A percentile compares a stretch with the other conserved stretches of the same genome.
phyloP scores from a whole-genome alignment of 1,284 basidiomycete genomes.

The Macrocystidia cucumis region DNA sequence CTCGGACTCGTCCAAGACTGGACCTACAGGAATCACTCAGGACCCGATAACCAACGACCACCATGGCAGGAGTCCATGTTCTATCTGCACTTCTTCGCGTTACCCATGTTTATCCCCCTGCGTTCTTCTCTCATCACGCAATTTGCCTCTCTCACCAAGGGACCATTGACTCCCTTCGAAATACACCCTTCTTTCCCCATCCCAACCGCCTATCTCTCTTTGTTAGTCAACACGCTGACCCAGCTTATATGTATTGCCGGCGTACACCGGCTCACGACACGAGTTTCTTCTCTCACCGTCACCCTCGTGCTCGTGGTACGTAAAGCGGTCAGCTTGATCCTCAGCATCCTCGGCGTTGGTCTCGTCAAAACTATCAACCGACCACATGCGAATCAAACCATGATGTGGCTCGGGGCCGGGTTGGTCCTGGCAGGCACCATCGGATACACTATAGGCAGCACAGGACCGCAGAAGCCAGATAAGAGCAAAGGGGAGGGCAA shows the following conservation, averaged over 20 bases:
- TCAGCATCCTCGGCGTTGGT: constrained; percentile 48
- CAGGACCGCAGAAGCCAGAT: constrained; percentile 12
- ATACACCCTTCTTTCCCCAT: constrained; percentile 23
- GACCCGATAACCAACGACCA: constrained; percentile 16
- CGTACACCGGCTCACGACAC: constrained; percentile 79
- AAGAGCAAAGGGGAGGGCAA: constrained; percentile 18
- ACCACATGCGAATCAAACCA: constrained; percentile 24
- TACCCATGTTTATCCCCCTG: constrained; percentile 66
- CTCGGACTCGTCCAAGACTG: constrained; percentile 86
- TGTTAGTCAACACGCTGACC: constrained; percentile 76
- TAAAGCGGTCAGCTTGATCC: constrained; percentile 79
- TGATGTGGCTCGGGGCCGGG: constrained; percentile 61
- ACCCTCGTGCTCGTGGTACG: constrained; percentile 86
- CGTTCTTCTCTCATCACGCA: constrained; percentile 45
- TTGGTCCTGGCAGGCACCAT: constrained; percentile 71
- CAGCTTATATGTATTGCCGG: constrained; percentile 88
- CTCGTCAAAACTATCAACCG: constrained; percentile 22
- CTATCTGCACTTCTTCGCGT: constrained; percentile 72
- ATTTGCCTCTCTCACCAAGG: constrained; percentile 32
- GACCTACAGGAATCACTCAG: constrained; percentile 66
- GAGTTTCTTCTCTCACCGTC: constrained; percentile 76
- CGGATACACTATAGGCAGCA: constrained; percentile 50
- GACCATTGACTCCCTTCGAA: constrained; percentile 23
- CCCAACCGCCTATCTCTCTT: constrained; percentile 59
- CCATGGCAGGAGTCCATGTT: constrained; percentile 90